Percentiles rank a stretch among this genome's conserved stretches.
phyloP scores from a whole-genome alignment of 306 rosid genomes.

The Pyrus communis region DNA sequence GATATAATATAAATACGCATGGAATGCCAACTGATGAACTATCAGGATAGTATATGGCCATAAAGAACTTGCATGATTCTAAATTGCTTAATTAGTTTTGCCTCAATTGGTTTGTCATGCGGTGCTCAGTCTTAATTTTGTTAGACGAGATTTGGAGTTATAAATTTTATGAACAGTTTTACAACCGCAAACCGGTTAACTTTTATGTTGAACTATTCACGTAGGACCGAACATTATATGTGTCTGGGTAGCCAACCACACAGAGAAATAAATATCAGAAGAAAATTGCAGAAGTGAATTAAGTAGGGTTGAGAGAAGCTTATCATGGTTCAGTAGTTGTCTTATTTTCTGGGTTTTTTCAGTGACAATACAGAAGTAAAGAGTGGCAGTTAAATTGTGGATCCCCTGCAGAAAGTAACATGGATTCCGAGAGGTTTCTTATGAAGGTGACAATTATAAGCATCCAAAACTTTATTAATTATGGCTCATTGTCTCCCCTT shows the following conservation, averaged over 20 bases:
- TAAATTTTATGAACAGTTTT: neutral
- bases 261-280: neutral
- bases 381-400: slow-evolving; percentile 4
- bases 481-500: neutral
- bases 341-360: neutral
- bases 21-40: neutral
- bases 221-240: neutral
- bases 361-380: neutral
- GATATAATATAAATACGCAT: neutral
- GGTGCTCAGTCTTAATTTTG: neutral
- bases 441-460: neutral
- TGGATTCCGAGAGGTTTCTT: neutral
- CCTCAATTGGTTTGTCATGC: neutral
- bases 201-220: neutral
- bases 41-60: too few species aligned
- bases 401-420: slow-evolving; percentile 8
- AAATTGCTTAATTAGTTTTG: neutral
- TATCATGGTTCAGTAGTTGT: neutral
- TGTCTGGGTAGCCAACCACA: neutral
- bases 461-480: slow-evolving; percentile 14
- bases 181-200: neutral
- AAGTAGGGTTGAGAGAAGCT: neutral
- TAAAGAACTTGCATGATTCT: too few species aligned
- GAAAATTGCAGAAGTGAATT: neutral
- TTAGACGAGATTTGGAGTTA: too few species aligned